Base-by-base conservation (phyloP, 1,139 yeast species). In the Candida anutae region DNA sequence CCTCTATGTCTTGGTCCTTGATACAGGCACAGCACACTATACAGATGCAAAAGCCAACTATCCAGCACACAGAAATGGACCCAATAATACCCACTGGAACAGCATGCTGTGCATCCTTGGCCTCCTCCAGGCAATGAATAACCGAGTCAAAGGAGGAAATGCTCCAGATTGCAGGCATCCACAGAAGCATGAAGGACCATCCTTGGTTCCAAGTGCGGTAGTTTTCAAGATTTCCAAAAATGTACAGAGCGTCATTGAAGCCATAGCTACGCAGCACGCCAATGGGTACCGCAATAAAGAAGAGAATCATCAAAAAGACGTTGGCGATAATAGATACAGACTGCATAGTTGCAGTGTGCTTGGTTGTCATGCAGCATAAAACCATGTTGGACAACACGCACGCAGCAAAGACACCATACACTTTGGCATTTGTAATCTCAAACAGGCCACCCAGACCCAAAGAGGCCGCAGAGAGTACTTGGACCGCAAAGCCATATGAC, bases 211-310 rank as follows among this genome's bases (percentile, higher is more conserved):
- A 81, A 24, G 59, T 67, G 15, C 77, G 58, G 25, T 52, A 54
- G 45, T 78, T 77, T 23, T 68, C 62, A 27, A 67, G 62, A 31
- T 69, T 56, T 12, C 76, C 74, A 50, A 79, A 81, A 21, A 39
- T 39, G 29, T 31, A 46, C 16, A 35, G 23, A 33, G 62, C 69
- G 34, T 51, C 55, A 35, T 66, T 68, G 46, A 65, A 65, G 5
- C 48, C 48, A 10, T 33, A 27, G 20, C 38, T 40, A 11, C 40
- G 45, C 6, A 50, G 40, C 4, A 63, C 62, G 8, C 77, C 77
- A 27, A 65, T 69, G 13, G 87, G 88, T 10, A 80, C 55, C 2
- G 84, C 85, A 45, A 80, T 75, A 34, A 77, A 50, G 39, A 77
- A 73, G n/a, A 80, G 48, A 5, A 68, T 48, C 35, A 80, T 68